phyloP scores from a whole-genome alignment of 2,329 filamentous ascomycete genomes.

The Diaporthe humulicola region DNA sequence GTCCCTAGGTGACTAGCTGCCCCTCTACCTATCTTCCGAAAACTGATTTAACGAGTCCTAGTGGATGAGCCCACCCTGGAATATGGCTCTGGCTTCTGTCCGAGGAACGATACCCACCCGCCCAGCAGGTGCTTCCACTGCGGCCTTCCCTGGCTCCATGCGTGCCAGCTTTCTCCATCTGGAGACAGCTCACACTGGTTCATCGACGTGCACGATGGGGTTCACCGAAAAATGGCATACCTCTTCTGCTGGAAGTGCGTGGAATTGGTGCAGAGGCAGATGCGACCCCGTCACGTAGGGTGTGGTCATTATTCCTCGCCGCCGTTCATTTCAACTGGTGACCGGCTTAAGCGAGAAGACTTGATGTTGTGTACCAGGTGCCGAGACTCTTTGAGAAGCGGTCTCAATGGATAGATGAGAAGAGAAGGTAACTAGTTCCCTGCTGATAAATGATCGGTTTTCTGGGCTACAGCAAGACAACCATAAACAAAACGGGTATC shows the following conservation, averaged over 20 bases:
- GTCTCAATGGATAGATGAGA: not conserved
- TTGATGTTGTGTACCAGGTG: slow-evolving; percentile 12
- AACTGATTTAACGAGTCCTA: not conserved
- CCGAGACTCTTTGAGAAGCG: not conserved
- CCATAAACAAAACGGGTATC: not conserved
- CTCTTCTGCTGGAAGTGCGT: slow-evolving; percentile 38
- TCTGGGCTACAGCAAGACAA: not conserved
- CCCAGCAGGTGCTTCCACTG: slow-evolving; percentile 35
- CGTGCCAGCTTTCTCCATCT: not conserved
- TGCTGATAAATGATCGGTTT: too few species aligned
- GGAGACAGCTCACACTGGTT: slow-evolving; percentile 37
- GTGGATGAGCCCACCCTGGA: not conserved
- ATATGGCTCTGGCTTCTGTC: too few species aligned
- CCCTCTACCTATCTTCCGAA: too few species aligned
- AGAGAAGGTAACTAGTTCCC: not conserved
- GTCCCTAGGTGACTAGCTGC: too few species aligned
- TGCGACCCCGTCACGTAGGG: slow-evolving; percentile 27
- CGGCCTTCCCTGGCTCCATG: slow-evolving; percentile 18
- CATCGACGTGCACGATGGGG: slow-evolving; percentile 34
- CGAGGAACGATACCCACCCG: not conserved
- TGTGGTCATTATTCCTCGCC: slow-evolving; percentile 30
- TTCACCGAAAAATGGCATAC: slow-evolving; percentile 31
- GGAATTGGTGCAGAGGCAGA: slow-evolving; percentile 9
- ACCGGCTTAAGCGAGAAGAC: not conserved
- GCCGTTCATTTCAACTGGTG: not conserved